Conservation (phyloP, 306 rosid genomes). For the Cucurbita maxima region DNA sequence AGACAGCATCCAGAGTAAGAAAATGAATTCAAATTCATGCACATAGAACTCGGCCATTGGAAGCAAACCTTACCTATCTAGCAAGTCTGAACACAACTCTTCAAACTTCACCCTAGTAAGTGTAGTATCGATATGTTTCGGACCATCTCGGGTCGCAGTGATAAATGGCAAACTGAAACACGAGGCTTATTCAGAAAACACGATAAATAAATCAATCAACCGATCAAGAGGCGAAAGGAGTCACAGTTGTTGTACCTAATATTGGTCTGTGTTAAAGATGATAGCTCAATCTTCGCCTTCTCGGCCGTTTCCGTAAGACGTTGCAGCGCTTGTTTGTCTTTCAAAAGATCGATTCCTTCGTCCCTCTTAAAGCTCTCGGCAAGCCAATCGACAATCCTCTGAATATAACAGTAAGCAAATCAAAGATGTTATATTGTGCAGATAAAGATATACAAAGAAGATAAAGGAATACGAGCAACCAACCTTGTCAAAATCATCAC, state of each 20-base stretch:
- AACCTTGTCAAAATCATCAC: conserved; percentile 92
- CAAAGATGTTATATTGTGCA: background rate
- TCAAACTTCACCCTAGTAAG: conserved; percentile 77
- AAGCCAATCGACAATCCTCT: conserved; percentile 91
- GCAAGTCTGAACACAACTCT: conserved; percentile 78
- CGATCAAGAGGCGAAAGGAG: background rate
- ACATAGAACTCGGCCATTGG: background rate
- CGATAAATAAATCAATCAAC: background rate
- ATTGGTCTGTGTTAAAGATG: conserved; percentile 78
- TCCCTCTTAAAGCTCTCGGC: conserved; percentile 57
- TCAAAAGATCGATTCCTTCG: conserved; percentile 77
- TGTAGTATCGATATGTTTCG: conserved; percentile 87
- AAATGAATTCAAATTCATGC: background rate
- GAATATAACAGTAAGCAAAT: background rate
- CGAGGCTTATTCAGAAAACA: background rate
- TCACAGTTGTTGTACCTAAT: conserved; percentile 35
- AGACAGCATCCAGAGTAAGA: background rate
- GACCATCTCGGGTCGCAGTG: conserved; percentile 84
- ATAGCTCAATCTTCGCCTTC: conserved; percentile 95
- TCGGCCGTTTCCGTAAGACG: conserved; percentile 88
- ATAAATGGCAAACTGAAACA: conserved; percentile 66
- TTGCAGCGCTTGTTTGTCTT: conserved; percentile 60
- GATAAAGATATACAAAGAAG: background rate
- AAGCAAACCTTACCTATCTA: conserved; percentile 38
- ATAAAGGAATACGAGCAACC: background rate